Conservation (phyloP, 2,329 filamentous ascomycete genomes). For the Colletotrichum shisoi region DNA sequence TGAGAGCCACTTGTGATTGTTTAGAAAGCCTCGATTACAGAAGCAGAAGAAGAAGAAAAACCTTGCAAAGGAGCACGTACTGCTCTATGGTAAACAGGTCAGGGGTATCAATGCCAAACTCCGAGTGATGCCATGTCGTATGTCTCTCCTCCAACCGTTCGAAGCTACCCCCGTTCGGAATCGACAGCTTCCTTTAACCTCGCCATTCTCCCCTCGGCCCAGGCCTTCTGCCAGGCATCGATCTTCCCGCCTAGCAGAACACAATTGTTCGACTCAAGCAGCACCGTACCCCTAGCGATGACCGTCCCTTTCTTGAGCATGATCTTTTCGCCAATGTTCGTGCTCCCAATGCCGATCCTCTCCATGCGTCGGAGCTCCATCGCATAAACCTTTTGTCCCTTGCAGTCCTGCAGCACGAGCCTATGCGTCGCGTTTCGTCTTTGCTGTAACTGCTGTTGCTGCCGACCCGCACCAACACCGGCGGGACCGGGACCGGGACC, state of each 20-base stretch:
- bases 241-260: conserved; percentile 88
- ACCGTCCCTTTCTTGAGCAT: conserved; percentile 70
- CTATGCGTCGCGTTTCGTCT: conserved; percentile 72
- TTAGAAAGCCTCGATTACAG: neutral
- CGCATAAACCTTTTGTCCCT: conserved; percentile 72
- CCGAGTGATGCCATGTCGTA: conserved; percentile 7
- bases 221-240: conserved; percentile 79
- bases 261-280: conserved; percentile 74
- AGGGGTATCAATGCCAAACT: conserved; percentile 35
- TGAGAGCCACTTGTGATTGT: neutral
- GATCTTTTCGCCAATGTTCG: conserved; percentile 81
- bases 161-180: conserved; percentile 41
- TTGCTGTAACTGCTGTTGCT: conserved; percentile 38
- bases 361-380: conserved; percentile 75
- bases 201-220: conserved; percentile 75
- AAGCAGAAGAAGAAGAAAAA: neutral
- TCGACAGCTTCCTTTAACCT: conserved; percentile 70
- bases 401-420: conserved; percentile 81
- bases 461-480: conserved; percentile 29
- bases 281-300: conserved; percentile 77
- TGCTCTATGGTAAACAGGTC: neutral
- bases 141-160: neutral
- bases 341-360: conserved; percentile 70
- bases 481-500: conserved; percentile 32
- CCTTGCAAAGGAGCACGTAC: neutral